These are phyloP conservation scores for Aspergillus egyptiacus DNA, from an alignment of 495 filamentous ascomycete genomes.

Conservation along the genomic window DNA sequence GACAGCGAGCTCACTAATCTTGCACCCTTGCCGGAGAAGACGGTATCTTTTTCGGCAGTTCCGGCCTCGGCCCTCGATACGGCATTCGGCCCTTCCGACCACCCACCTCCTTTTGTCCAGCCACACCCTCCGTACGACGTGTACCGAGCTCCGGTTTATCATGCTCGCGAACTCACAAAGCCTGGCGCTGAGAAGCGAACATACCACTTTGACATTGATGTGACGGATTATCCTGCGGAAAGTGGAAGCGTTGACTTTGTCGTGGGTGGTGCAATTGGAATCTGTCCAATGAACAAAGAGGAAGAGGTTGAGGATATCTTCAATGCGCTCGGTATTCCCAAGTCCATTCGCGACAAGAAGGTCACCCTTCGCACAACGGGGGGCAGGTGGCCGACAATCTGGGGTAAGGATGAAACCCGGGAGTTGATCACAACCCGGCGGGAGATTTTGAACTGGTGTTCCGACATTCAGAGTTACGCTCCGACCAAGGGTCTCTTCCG, in stretches of 20 bases:
- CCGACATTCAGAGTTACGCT: slow-evolving; percentile 85
- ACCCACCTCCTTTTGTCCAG: slow-evolving; percentile 84
- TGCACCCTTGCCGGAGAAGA: slow-evolving; percentile 66
- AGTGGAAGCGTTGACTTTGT: slow-evolving; percentile 82
- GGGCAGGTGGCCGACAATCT: slow-evolving; percentile 95
- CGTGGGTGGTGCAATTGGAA: slow-evolving; percentile 90
- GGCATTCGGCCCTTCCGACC: slow-evolving; percentile 36
- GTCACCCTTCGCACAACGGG: slow-evolving; percentile 67
- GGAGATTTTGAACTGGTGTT: slow-evolving; percentile 90
- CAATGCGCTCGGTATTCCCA: slow-evolving; percentile 69
- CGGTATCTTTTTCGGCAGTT: slow-evolving; percentile 55
- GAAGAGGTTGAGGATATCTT: slow-evolving; percentile 77
- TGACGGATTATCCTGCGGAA: slow-evolving; percentile 89
- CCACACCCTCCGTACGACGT: slow-evolving; percentile 94
- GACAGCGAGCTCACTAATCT: slow-evolving; percentile 64
- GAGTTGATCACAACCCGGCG: slow-evolving; percentile 81
- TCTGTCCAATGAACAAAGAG: slow-evolving; percentile 79
- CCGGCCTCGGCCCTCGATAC: slow-evolving; percentile 32
- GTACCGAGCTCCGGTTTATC: slow-evolving; percentile 74
- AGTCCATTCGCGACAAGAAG: slow-evolving; percentile 72
- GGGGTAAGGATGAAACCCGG: slow-evolving; percentile 84
- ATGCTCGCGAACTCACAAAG: slow-evolving; percentile 78
- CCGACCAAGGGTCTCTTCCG: slow-evolving; percentile 86
- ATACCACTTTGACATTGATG: slow-evolving; percentile 93
- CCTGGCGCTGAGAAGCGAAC: slow-evolving; percentile 94